Conservation (phyloP, 257 asterid species). For the Przewalskia tangutica region DNA sequence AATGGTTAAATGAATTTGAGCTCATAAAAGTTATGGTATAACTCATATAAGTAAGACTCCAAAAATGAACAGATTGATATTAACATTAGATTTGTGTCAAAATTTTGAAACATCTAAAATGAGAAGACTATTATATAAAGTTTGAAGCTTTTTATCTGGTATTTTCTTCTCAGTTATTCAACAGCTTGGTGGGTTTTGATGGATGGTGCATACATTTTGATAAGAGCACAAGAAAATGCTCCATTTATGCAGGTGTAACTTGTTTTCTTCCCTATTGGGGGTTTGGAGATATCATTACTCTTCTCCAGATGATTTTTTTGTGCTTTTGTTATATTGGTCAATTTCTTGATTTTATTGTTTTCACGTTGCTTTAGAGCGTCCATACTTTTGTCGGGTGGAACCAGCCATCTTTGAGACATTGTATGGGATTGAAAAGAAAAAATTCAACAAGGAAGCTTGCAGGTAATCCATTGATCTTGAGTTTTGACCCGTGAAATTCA, state of each 20-base stretch:
- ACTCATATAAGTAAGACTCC: neutral
- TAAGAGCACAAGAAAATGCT: slow-evolving; percentile 64
- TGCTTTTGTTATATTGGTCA: neutral
- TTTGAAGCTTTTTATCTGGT: neutral
- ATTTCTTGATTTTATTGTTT: neutral
- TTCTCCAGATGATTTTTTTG: neutral
- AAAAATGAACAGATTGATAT: neutral
- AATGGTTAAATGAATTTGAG: neutral
- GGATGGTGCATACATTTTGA: slow-evolving; percentile 93
- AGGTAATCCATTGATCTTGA: slow-evolving; percentile 29
- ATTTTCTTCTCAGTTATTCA: slow-evolving; percentile 36
- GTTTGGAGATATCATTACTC: neutral
- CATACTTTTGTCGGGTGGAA: slow-evolving; percentile 88
- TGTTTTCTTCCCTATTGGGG: neutral
- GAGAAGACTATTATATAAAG: neutral
- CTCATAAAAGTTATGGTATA: neutral
- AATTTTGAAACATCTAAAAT: neutral
- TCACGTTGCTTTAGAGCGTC: slow-evolving; percentile 40
- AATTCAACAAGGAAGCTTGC: slow-evolving; percentile 92
- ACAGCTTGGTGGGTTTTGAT: slow-evolving; percentile 77
- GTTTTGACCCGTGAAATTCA: neutral
- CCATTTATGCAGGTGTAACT: slow-evolving; percentile 64
- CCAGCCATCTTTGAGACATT: slow-evolving; percentile 47
- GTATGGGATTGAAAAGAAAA: slow-evolving; percentile 69
- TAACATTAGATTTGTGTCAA: neutral